A percentile compares a stretch with the other conserved stretches of the same genome.
These are phyloP conservation scores for Mediolabrus comicus DNA, from an alignment of 108 stramenopile genomes.

Conservation along the genomic window DNA sequence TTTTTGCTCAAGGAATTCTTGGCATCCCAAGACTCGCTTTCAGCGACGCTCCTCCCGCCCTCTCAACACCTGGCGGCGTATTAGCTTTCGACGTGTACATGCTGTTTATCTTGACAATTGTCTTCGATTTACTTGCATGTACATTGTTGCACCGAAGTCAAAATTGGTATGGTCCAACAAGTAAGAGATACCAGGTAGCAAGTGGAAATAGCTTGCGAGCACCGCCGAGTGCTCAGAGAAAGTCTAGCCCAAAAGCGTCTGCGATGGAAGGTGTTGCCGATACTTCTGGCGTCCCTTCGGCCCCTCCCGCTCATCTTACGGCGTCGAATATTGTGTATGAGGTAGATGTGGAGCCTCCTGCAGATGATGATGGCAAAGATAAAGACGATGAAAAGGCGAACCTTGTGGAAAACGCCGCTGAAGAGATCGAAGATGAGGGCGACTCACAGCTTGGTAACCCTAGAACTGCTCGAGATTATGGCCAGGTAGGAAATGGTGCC, in stretches of 20 bases:
- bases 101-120: not conserved
- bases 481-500: not conserved
- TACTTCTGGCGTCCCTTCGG: not conserved
- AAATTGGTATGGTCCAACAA: not conserved
- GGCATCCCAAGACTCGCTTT: not conserved
- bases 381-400: not conserved
- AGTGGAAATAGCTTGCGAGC: not conserved
- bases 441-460: not conserved
- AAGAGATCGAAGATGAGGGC: not conserved
- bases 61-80: not conserved
- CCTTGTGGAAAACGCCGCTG: not conserved
- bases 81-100: not conserved
- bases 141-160: not conserved
- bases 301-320: not conserved
- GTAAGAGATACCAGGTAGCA: not conserved
- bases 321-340: constrained; percentile 9
- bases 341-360: not conserved
- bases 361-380: not conserved
- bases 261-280: not conserved
- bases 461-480: not conserved
- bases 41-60: not conserved
- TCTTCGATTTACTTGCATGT: not conserved
- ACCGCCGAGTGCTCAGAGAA: not conserved
- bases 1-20: not conserved
- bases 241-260: not conserved